Evolutionary conservation across 2,329 filamentous ascomycete genomes (phyloP), one percentile per base, ranked within the genome.

Genomic region (Chaetomiaceae sp.): DNA sequence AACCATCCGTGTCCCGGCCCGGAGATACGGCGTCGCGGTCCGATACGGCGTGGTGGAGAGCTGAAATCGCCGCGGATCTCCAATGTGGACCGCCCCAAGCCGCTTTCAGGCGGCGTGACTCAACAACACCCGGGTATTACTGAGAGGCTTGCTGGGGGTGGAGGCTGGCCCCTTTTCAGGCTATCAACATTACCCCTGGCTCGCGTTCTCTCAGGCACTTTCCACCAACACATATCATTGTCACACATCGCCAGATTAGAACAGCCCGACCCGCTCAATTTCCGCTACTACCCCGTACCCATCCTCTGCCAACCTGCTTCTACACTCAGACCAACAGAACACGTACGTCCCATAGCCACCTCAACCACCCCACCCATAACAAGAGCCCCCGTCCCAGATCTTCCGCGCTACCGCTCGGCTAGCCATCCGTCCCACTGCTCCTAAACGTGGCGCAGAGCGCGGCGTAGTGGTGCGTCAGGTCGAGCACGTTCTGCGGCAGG

Each of bases 401-500:
- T 24, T 24, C 22, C 22, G 9, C 22, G 11, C 29, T 38, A 7
- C 5, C 46, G 14, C 14, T n/a, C n/a, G n/a, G n/a, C 41, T 53
- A 91, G 58, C 84, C 86, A 59, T 95, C 90, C 20, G 86, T 95
- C 4, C 93, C 93, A 60, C 83, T 94, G 76, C 90, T 97, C 60
- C 89, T 81, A 70, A 98, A 98, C 1, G 88, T 89, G 17, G 91
- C 90, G 64, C 93, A 98, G 29, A 98, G 73, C 47, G 88, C 88
- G 17, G 91, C 93, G 63, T 98, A 98, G 63, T 96, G 87, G 66
- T 98, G 91, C 20, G 93, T 97, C 49, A 98, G 71, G 63, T 97
- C 91, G 45, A 97, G 76, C 32, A 98, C 90, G 49, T 86, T 83
- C 68, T 97, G 93, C 10, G 91, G 90, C 52, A 98, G 70, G 64